These are phyloP conservation scores for Metahyphopichia silvanorum DNA, from an alignment of 805 yeast genomes.

Conservation along the genomic window DNA sequence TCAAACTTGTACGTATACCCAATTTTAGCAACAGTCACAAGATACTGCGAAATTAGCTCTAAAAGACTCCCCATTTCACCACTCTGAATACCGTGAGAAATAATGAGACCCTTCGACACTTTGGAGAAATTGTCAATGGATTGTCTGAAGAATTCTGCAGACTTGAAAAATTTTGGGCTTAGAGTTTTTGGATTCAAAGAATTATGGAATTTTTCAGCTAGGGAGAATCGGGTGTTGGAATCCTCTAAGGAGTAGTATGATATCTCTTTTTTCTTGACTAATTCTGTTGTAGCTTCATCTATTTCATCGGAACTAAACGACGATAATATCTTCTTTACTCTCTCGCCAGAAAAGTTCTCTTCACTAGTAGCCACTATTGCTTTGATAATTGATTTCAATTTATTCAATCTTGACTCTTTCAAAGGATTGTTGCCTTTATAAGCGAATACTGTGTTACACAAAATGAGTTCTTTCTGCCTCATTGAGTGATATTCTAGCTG, in stretches of 20 bases:
- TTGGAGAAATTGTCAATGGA: conserved; percentile 38
- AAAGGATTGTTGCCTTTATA: conserved; percentile 15
- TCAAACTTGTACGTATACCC: conserved; percentile 52
- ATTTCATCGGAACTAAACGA: conserved; percentile 44
- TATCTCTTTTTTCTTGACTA: conserved; percentile 57
- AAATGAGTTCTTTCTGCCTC: conserved; percentile 62
- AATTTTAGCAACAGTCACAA: conserved; percentile 46
- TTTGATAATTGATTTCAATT: conserved; percentile 41
- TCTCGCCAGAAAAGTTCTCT: conserved; percentile 41
- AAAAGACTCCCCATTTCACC: conserved; percentile 62
- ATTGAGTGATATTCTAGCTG: conserved; percentile 58
- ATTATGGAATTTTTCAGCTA: conserved; percentile 51
- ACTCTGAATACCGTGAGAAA: conserved; percentile 56
- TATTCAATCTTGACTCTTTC: conserved; percentile 19
- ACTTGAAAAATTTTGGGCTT: conserved; percentile 35
- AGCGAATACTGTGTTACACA: conserved; percentile 45
- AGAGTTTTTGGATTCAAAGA: conserved; percentile 37
- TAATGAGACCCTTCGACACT: conserved; percentile 50
- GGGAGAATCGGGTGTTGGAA: conserved; percentile 45
- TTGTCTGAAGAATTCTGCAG: conserved; percentile 45
- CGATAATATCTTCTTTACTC: conserved; percentile 46
- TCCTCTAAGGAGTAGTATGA: conserved; percentile 40
- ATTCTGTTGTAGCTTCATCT: conserved; percentile 45
- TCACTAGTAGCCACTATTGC: conserved; percentile 58
- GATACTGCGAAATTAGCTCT: conserved; percentile 45